These are phyloP conservation scores for Cadophora luteo-olivacea DNA, from an alignment of 2,329 filamentous ascomycete genomes.

Conservation along the genomic window DNA sequence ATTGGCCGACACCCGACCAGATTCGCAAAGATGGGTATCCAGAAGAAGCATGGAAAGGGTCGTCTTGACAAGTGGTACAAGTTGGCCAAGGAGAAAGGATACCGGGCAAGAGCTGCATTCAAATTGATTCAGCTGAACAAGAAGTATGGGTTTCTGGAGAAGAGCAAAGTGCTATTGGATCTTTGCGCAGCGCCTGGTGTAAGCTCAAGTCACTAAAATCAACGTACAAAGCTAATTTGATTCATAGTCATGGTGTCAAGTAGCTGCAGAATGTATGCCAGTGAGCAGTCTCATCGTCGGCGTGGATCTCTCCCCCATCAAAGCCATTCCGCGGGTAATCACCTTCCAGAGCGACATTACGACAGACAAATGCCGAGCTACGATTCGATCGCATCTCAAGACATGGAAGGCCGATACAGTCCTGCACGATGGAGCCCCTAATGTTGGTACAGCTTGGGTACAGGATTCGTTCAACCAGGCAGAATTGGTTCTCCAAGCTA, in stretches of 20 bases:
- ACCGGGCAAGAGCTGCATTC: conserved; percentile 93
- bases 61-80: conserved; percentile 99
- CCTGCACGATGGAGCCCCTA: conserved; percentile 94
- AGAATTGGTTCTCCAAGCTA: conserved; percentile 85
- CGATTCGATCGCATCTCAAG: conserved; percentile 87
- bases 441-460: conserved; percentile 97
- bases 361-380: conserved; percentile 92
- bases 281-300: conserved; percentile 88
- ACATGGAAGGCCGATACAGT: conserved; percentile 97
- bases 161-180: conserved; percentile 95
- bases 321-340: conserved; percentile 91
- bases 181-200: conserved; percentile 95
- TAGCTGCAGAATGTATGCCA: conserved; percentile 95
- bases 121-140: conserved; percentile 99
- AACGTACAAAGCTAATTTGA: conserved; percentile 32
- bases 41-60: conserved; percentile 99
- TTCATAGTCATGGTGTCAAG: conserved; percentile 89
- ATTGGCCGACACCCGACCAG: conserved; percentile 3
- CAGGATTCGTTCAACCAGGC: conserved; percentile 99
- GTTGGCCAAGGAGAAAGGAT: conserved; percentile 97
- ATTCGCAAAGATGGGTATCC: conserved; percentile 77
- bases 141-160: conserved; percentile 97
- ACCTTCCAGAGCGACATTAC: conserved; percentile 98
- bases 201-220: conserved; percentile 48
- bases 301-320: conserved; percentile 94